Percentiles rank a stretch among this genome's conserved stretches.
Evolutionary conservation across 371 early-diverging fungal genomes (phyloP).

Genomic region (Phascolomyces articulosus): DNA sequence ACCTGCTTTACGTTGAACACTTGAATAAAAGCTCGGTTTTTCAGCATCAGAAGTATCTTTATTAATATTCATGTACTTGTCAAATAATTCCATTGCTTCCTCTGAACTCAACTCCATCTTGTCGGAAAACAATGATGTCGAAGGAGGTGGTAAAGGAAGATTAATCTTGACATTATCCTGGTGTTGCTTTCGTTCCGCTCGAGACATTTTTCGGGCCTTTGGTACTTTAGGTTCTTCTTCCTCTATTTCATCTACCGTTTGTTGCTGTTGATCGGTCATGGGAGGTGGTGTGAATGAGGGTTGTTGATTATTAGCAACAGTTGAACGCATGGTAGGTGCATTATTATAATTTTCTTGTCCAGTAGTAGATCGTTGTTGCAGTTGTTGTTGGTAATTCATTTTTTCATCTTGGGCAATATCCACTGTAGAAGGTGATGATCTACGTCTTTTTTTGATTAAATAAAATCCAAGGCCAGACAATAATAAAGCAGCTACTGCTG

Average conservation of each 20-base stretch:
- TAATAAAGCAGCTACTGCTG: not conserved
- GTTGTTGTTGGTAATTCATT: not conserved
- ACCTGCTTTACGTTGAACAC: slow-evolving; percentile 19
- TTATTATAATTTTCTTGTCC: not conserved
- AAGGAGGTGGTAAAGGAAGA: slow-evolving; percentile 32
- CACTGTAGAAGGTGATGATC: not conserved
- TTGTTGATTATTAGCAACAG: not conserved
- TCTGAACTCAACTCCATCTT: slow-evolving; percentile 39
- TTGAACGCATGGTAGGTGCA: not conserved
- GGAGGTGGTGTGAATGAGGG: not conserved
- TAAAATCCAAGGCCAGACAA: not conserved
- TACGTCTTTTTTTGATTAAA: not conserved
- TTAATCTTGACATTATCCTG: slow-evolving; percentile 7
- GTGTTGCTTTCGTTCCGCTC: slow-evolving; percentile 3
- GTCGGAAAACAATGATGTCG: slow-evolving; percentile 40
- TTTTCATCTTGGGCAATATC: slow-evolving; percentile 1
- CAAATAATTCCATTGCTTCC: slow-evolving; percentile 31
- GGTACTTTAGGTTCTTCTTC: not conserved
- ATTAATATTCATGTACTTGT: slow-evolving; percentile 24
- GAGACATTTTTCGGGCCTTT: slow-evolving; percentile 18
- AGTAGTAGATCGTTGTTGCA: not conserved
- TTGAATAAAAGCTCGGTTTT: slow-evolving; percentile 9
- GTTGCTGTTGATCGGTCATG: not conserved
- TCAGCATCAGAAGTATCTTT: not conserved
- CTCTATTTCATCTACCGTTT: not conserved